Evolutionary conservation across 139 green algal species (phyloP).

Genomic region (Chlorella sp.): DNA sequence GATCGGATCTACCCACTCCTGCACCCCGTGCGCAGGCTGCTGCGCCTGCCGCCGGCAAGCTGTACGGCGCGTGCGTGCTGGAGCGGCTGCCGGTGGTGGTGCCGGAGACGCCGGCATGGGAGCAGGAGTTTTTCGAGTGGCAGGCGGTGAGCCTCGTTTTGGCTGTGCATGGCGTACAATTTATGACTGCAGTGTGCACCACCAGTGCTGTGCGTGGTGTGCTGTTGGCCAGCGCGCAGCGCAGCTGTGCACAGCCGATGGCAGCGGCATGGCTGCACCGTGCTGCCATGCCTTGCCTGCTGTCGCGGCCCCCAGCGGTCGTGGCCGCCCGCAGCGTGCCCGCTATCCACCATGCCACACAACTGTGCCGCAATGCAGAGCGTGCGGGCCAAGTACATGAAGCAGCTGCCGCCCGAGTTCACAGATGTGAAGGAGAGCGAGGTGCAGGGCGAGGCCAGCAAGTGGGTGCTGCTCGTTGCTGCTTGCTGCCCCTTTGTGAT

Average conservation of each 20-base stretch:
- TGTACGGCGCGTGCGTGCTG: slow-evolving; percentile 42
- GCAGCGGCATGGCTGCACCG: no score
- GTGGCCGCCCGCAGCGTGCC: no score
- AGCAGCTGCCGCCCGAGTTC: slow-evolving; percentile 36
- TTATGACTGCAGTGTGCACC: no score
- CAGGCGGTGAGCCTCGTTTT: neutral
- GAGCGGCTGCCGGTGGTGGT: slow-evolving; percentile 54
- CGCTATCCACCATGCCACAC: no score
- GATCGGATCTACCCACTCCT: no score
- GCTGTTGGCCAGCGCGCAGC: no score
- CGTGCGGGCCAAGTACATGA: slow-evolving; percentile 11
- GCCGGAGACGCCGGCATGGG: slow-evolving; percentile 38
- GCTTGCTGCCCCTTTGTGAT: no score
- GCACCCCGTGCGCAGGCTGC: neutral
- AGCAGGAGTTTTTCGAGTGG: slow-evolving; percentile 41
- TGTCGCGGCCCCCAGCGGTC: no score
- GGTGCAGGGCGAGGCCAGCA: neutral
- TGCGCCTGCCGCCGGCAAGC: neutral
- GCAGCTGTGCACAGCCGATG: no score
- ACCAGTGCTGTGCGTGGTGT: no score
- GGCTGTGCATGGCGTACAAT: neutral
- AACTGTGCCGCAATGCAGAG: neutral
- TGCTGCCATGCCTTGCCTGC: no score
- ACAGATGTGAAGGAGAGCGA: slow-evolving; percentile 18
- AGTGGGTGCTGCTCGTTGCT: neutral